Percentiles rank a stretch among this genome's conserved stretches.
phyloP scores from a whole-genome alignment of 2,329 filamentous ascomycete genomes.

The Sporothrix phasma region DNA sequence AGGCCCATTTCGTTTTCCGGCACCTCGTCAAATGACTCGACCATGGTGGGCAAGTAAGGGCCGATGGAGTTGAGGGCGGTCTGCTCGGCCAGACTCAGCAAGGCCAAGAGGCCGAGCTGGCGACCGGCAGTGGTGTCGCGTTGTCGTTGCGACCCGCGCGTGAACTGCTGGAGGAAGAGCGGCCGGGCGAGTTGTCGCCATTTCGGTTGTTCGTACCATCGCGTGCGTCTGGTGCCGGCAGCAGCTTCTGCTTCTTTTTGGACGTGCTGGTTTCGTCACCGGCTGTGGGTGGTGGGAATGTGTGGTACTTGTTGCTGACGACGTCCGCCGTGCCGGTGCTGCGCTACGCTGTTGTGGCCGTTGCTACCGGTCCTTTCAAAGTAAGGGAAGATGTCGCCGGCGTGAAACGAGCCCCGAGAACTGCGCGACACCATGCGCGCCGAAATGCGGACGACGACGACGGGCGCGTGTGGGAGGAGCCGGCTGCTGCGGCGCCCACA shows the following conservation, averaged over 20 bases:
- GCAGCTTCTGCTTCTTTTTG: conserved; percentile 17
- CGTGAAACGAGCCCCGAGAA: conserved; percentile 39
- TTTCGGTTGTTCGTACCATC: too few relatives aligned
- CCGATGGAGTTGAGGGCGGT: conserved; percentile 94
- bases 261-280: conserved; percentile 47
- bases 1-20: conserved; percentile 61
- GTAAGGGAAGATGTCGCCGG: conserved; percentile 39
- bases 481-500: conserved; percentile 16
- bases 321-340: conserved; percentile 26
- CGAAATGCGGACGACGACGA: conserved; percentile 11
- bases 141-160: conserved; percentile 10
- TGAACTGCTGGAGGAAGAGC: background rate
- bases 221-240: background rate
- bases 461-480: background rate
- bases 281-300: conserved; percentile 61
- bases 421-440: conserved; percentile 21
- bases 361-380: conserved; percentile 14
- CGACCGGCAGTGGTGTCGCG: conserved; percentile 65
- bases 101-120: conserved; percentile 74
- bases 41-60: conserved; percentile 91
- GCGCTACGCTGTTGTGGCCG: too few relatives aligned
- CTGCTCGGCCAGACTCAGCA: conserved; percentile 88
- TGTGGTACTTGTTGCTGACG: conserved; percentile 58
- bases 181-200: background rate
- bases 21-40: conserved; percentile 73